Conservation (phyloP, 2,329 filamentous ascomycete genomes). For the Penicillium sp. region DNA sequence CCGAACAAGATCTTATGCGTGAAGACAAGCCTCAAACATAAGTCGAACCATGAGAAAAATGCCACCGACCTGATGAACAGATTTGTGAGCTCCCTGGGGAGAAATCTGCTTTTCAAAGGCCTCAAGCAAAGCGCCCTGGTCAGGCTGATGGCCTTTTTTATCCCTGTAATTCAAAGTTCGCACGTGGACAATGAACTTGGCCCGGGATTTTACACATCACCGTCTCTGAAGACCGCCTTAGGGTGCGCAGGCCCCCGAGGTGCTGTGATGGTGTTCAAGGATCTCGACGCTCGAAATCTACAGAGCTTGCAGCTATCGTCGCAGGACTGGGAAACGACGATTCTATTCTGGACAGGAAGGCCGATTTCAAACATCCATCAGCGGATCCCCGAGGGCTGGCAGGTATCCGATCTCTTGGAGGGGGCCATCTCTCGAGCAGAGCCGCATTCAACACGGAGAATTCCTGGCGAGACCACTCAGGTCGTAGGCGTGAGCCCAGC, state of each 20-base stretch:
- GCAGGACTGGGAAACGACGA: not conserved
- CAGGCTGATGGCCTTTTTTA: not conserved
- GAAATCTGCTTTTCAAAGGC: not conserved
- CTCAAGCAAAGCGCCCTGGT: not conserved
- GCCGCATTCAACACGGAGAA: not conserved
- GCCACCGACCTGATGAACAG: not conserved
- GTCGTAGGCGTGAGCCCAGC: not conserved
- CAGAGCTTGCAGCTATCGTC: not conserved
- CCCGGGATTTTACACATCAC: not conserved
- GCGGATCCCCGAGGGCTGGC: not conserved
- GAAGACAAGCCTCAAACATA: not conserved
- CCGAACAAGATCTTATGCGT: not conserved
- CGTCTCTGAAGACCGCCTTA: not conserved
- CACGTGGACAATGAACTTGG: not conserved
- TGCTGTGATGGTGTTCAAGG: not conserved
- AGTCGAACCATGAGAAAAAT: not conserved
- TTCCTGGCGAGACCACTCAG: not conserved
- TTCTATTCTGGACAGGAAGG: not conserved
- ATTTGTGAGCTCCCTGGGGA: not conserved
- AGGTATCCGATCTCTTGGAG: not conserved
- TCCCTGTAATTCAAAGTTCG: not conserved
- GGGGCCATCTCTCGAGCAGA: not conserved
- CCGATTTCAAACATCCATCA: not conserved
- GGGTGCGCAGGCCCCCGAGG: not conserved
- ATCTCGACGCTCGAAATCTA: not conserved